Evolutionary conservation across 2,329 filamentous ascomycete genomes (phyloP).

Genomic region (Aspergillus puulaauensis): DNA sequence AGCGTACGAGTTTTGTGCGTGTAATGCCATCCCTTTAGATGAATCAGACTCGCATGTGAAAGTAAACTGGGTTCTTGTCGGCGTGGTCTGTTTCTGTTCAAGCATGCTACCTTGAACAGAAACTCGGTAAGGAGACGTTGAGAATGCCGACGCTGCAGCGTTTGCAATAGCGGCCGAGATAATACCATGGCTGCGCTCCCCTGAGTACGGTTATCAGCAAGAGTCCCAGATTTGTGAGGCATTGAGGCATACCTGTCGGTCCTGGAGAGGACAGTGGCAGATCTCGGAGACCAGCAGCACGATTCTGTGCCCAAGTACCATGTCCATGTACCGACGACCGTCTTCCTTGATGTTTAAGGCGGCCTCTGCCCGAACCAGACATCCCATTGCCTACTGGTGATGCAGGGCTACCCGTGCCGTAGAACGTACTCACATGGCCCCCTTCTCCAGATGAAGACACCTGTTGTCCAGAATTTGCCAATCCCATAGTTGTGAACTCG

Average conservation of each 20-base stretch:
- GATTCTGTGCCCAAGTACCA: conserved; percentile 53
- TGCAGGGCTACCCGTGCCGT: conserved; percentile 55
- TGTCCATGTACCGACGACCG: conserved; percentile 62
- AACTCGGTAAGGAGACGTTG: conserved; percentile 58
- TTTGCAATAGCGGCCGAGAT: conserved; percentile 92
- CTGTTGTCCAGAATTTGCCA: conserved; percentile 50
- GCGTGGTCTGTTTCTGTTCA: conserved; percentile 69
- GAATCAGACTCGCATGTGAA: conserved; percentile 94
- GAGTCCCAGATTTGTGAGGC: not conserved
- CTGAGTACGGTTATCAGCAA: conserved; percentile 19
- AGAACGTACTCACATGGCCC: conserved; percentile 51
- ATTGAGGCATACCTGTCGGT: conserved; percentile 29
- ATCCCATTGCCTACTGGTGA: conserved; percentile 66
- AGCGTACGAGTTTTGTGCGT: conserved; percentile 54
- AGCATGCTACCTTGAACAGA: conserved; percentile 79
- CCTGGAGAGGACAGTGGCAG: conserved; percentile 47
- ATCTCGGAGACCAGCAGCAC: conserved; percentile 49
- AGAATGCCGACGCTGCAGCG: conserved; percentile 70
- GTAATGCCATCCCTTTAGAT: conserved; percentile 74
- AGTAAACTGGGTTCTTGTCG: conserved; percentile 85
- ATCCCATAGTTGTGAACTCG: conserved; percentile 64
- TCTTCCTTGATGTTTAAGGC: conserved; percentile 69
- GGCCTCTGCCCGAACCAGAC: conserved; percentile 80
- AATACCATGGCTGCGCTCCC: conserved; percentile 67
- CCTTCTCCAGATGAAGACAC: conserved; percentile 47